Conservation (phyloP, 345 rosid species). For the Erysimum cheiranthoides region DNA sequence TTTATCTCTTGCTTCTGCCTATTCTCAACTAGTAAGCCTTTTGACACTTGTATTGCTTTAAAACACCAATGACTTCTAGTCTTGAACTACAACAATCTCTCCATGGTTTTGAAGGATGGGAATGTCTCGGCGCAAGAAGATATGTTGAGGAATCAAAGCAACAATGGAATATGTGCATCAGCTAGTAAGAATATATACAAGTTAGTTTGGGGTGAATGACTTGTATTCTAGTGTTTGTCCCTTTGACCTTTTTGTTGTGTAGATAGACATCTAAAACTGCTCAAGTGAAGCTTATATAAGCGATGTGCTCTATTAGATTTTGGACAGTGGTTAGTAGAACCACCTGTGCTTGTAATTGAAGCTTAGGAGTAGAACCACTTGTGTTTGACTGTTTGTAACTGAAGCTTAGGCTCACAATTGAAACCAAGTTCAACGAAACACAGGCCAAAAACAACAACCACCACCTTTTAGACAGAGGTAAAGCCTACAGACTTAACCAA, state of each 20-base stretch:
- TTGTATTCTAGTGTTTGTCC: neutral
- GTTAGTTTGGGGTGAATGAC: constrained; percentile 28
- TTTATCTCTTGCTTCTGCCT: constrained; percentile 78
- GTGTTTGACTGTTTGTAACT: neutral
- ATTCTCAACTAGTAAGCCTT: constrained; percentile 77
- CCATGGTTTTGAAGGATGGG: constrained; percentile 6
- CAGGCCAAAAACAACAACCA: too few species aligned
- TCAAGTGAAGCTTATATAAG: constrained; percentile 1
- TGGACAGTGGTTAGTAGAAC: constrained; percentile 3
- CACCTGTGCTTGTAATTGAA: constrained; percentile 8
- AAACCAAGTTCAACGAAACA: too few species aligned
- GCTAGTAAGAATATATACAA: constrained; percentile 39
- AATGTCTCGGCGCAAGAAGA: constrained; percentile 36
- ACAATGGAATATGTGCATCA: constrained; percentile 11
- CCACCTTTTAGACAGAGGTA: too few species aligned
- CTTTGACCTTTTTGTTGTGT: constrained; percentile 29
- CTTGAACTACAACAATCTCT: neutral
- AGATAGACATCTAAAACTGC: neutral
- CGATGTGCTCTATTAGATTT: neutral
- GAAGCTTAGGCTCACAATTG: constrained; percentile 3
- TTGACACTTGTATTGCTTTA: neutral
- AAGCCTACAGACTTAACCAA: too few species aligned
- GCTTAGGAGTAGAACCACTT: constrained; percentile 9
- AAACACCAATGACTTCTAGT: neutral
- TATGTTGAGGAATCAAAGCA: constrained; percentile 29